These are phyloP conservation scores for Waitea zeae DNA, from an alignment of 1,284 basidiomycete species.

Conservation along the genomic window DNA sequence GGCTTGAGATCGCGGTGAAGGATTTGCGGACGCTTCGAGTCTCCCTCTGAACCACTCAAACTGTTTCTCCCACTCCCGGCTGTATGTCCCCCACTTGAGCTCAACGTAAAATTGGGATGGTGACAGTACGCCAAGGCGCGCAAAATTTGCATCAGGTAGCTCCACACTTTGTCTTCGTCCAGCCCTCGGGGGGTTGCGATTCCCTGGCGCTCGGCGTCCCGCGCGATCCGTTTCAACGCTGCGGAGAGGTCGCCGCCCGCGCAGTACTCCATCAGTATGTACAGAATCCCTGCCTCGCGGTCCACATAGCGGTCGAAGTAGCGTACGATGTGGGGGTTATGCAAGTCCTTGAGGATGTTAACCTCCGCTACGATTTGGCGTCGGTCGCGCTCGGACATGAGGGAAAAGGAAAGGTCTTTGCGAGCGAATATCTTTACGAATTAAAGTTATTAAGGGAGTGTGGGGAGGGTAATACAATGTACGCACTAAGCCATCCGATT, in stretches of 20 bases:
- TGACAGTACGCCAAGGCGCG: slow-evolving; percentile 90
- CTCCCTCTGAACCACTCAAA: slow-evolving; percentile 11
- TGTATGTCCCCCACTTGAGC: background rate
- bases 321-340: slow-evolving; percentile 90
- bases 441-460: background rate
- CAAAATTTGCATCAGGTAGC: slow-evolving; percentile 85
- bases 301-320: slow-evolving; percentile 89
- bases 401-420: slow-evolving; percentile 91
- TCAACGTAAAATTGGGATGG: slow-evolving; percentile 36
- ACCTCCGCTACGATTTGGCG: slow-evolving; percentile 98
- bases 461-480: background rate
- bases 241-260: slow-evolving; percentile 71
- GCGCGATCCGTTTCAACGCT: slow-evolving; percentile 38
- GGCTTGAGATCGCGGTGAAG: slow-evolving; percentile 93
- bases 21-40: slow-evolving; percentile 54
- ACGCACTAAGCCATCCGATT: slow-evolving; percentile 71
- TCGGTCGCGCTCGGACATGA: slow-evolving; percentile 84
- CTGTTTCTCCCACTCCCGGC: background rate
- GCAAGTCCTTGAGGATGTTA: slow-evolving; percentile 88
- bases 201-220: background rate
- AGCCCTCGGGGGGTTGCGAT: background rate
- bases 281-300: slow-evolving; percentile 77
- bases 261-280: slow-evolving; percentile 96
- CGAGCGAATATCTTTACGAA: slow-evolving; percentile 63
- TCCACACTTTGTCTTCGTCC: slow-evolving; percentile 86